phyloP scores from a whole-genome alignment of 768 basidiomycete species.

The Hypholoma fasciculare region DNA sequence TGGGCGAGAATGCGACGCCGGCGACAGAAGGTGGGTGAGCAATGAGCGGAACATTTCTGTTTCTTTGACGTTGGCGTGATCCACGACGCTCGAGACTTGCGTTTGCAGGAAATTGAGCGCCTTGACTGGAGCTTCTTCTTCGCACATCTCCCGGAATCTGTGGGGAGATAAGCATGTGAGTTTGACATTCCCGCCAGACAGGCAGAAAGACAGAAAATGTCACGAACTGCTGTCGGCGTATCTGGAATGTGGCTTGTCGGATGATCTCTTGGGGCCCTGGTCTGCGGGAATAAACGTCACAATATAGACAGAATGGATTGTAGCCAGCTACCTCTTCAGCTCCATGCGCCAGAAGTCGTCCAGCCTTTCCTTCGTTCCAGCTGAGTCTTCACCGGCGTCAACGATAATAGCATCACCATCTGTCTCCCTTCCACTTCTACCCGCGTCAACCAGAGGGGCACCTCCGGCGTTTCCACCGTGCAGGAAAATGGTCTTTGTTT shows the following conservation, averaged over 20 bases:
- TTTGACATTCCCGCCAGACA: not conserved
- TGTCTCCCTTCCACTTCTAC: slow-evolving; percentile 19
- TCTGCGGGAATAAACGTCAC: slow-evolving; percentile 32
- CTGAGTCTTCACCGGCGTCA: slow-evolving; percentile 8
- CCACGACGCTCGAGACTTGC: slow-evolving; percentile 69
- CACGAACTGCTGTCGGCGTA: slow-evolving; percentile 74
- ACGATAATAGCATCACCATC: slow-evolving; percentile 17
- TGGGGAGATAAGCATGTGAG: slow-evolving; percentile 22
- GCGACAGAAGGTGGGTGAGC: slow-evolving; percentile 60
- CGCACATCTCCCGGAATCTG: slow-evolving; percentile 85
- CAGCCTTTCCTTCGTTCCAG: slow-evolving; percentile 47
- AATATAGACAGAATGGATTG: not conserved
- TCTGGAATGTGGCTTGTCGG: slow-evolving; percentile 58
- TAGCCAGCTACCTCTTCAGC: slow-evolving; percentile 52
- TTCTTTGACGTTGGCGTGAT: slow-evolving; percentile 65
- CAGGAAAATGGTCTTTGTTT: slow-evolving; percentile 56
- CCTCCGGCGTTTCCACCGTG: slow-evolving; percentile 77
- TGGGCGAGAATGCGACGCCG: slow-evolving; percentile 17
- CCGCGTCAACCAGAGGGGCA: not conserved
- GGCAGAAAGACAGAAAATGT: not conserved
- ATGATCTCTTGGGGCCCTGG: slow-evolving; percentile 63
- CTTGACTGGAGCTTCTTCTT: slow-evolving; percentile 56
- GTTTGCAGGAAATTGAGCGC: slow-evolving; percentile 73
- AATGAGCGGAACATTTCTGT: slow-evolving; percentile 63
- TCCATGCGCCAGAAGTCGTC: slow-evolving; percentile 83